Percentiles rank a stretch among this genome's conserved stretches.
Evolutionary conservation across 1,284 basidiomycete species (phyloP).

Genomic region (Ustilago xerochloae): DNA sequence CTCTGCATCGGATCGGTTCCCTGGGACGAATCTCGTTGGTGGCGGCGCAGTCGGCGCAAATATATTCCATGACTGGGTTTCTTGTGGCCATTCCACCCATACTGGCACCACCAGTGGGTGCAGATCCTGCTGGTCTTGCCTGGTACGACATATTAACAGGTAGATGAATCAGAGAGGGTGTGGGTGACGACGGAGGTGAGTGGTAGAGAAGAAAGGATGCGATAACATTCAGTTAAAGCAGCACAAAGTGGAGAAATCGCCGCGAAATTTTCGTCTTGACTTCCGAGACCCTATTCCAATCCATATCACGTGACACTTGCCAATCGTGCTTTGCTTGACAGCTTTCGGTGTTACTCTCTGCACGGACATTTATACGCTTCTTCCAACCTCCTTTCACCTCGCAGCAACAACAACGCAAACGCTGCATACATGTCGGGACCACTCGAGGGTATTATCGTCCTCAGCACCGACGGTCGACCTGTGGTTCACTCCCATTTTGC

Average conservation of each 20-base stretch:
- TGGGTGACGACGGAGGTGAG: neutral
- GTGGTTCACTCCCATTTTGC: conserved; percentile 92
- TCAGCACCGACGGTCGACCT: conserved; percentile 84
- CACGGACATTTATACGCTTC: conserved; percentile 4
- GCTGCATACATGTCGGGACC: conserved; percentile 20
- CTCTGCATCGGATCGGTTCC: conserved; percentile 94
- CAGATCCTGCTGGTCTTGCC: conserved; percentile 46
- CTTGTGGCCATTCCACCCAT: conserved; percentile 39
- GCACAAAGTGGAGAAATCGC: conserved; percentile 32
- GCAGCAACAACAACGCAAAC: neutral
- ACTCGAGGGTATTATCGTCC: conserved; percentile 87
- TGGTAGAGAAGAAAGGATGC: conserved; percentile 3
- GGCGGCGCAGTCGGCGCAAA: conserved; percentile 93
- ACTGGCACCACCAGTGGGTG: conserved; percentile 31
- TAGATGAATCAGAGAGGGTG: neutral
- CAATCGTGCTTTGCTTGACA: neutral
- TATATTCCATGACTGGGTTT: conserved; percentile 74
- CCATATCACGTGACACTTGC: conserved; percentile 17
- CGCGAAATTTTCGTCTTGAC: conserved; percentile 17
- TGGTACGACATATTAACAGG: conserved; percentile 39
- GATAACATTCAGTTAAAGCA: neutral
- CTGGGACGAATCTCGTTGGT: conserved; percentile 92
- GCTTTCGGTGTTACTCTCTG: neutral
- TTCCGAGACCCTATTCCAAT: conserved; percentile 6
- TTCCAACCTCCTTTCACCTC: neutral